Evolutionary conservation across 495 filamentous ascomycete species (phyloP).

Genomic region (Xylaria acuta): DNA sequence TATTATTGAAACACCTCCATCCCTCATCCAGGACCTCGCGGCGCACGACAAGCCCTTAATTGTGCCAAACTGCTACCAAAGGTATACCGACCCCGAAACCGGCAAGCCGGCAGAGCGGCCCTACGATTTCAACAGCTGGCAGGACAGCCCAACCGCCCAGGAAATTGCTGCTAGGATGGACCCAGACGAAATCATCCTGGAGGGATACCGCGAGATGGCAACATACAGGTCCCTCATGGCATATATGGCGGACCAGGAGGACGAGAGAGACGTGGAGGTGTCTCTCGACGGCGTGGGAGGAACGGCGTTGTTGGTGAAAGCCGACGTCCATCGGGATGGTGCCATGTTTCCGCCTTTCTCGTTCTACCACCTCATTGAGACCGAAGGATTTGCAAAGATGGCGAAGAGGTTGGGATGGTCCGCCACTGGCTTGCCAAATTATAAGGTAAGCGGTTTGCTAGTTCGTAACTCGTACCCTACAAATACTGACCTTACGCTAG

Average conservation of each 20-base stretch:
- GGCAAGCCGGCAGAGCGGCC: slow-evolving; percentile 75
- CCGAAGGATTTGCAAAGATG: slow-evolving; percentile 98
- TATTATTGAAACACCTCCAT: slow-evolving; percentile 84
- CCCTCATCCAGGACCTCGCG: slow-evolving; percentile 92
- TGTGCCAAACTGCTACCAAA: slow-evolving; percentile 94
- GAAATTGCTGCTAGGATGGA: slow-evolving; percentile 79
- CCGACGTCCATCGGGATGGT: slow-evolving; percentile 95
- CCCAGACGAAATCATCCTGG: slow-evolving; percentile 86
- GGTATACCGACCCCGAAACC: slow-evolving; percentile 75
- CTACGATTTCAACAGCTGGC: slow-evolving; percentile 98
- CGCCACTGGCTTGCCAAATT: slow-evolving; percentile 88
- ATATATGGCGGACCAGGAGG: slow-evolving; percentile 68
- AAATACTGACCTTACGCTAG: slow-evolving; percentile 53
- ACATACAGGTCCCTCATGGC: slow-evolving; percentile 94
- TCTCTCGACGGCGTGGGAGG: slow-evolving; percentile 92
- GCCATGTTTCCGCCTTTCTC: slow-evolving; percentile 98
- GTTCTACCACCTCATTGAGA: slow-evolving; percentile 97
- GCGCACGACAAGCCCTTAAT: slow-evolving; percentile 84
- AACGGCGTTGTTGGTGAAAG: slow-evolving; percentile 92
- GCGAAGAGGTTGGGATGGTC: slow-evolving; percentile 84
- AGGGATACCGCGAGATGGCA: slow-evolving; percentile 90
- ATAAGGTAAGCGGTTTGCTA: slow-evolving; percentile 71
- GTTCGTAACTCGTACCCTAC: background rate
- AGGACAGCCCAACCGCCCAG: slow-evolving; percentile 80
- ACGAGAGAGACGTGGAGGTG: slow-evolving; percentile 66